Evolutionary conservation across 768 basidiomycete genomes (phyloP).

Genomic region (Neoboletus brunneissimus): DNA sequence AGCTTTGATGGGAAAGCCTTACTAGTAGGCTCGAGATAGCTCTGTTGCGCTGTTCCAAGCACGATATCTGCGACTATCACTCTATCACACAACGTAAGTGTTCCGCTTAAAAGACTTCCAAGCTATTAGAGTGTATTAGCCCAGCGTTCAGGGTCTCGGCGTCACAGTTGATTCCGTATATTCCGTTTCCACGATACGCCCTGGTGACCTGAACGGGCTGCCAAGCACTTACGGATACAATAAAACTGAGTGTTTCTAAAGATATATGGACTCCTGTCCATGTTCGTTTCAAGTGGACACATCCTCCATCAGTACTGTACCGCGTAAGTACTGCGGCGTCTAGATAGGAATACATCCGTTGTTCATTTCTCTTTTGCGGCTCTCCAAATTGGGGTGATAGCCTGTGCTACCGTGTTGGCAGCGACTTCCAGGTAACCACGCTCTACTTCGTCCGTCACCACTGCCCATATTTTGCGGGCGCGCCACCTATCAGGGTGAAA

Average conservation of each 20-base stretch:
- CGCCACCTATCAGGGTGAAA: constrained; percentile 85
- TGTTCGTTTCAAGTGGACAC: no score
- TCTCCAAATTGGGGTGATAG: constrained; percentile 67
- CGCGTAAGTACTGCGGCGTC: not conserved
- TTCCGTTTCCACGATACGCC: no score
- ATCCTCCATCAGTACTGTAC: not conserved
- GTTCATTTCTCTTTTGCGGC: constrained; percentile 34
- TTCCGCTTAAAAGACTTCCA: not conserved
- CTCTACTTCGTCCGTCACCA: constrained; percentile 55
- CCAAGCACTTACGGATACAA: no score
- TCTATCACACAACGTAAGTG: not conserved
- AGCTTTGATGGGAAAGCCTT: no score
- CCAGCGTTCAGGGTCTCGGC: not conserved
- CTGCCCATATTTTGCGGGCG: constrained; percentile 58
- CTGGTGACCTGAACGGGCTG: no score
- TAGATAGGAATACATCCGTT: not conserved
- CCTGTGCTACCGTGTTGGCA: constrained; percentile 70
- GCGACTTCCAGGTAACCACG: constrained; percentile 65
- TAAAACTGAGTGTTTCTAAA: no score
- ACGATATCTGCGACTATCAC: not conserved
- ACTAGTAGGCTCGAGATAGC: no score
- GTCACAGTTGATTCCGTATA: no score
- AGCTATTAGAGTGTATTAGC: not conserved
- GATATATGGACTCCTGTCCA: no score
- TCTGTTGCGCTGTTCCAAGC: not conserved